Conservation (phyloP, 2,329 filamentous ascomycete genomes). For the Aureobasidium sp. region DNA sequence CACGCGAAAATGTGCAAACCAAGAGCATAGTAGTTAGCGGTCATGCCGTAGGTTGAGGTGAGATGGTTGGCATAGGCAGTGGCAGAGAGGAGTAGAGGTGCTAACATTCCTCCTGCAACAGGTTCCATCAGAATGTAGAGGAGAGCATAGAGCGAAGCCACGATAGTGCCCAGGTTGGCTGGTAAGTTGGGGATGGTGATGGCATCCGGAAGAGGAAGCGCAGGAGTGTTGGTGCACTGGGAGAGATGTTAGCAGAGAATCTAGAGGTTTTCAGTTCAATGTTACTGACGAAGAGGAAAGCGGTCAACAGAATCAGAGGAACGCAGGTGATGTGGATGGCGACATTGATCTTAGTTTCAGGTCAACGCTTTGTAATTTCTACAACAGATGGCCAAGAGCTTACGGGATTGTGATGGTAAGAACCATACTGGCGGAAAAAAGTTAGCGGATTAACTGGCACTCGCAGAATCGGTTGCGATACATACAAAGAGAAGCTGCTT, state of each 20-base stretch:
- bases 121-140: constrained; percentile 92
- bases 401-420: constrained; percentile 70
- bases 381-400: not conserved
- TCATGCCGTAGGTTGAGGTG: constrained; percentile 52
- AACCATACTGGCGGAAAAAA: constrained; percentile 57
- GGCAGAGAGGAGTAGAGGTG: constrained; percentile 65
- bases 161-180: constrained; percentile 50
- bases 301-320: constrained; percentile 63
- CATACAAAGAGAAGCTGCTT: constrained; percentile 75
- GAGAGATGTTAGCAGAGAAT: not conserved
- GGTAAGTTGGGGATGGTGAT: constrained; percentile 50
- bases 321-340: constrained; percentile 74
- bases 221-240: constrained; percentile 49
- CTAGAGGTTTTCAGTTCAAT: constrained; percentile 1
- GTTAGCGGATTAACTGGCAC: constrained; percentile 6
- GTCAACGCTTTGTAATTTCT: not conserved
- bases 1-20: constrained; percentile 66
- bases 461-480: constrained; percentile 16
- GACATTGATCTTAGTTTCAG: constrained; percentile 55
- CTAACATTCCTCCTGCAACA: constrained; percentile 72
- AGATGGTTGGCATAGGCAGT: constrained; percentile 71
- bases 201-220: constrained; percentile 46
- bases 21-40: constrained; percentile 57
- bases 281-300: constrained; percentile 58
- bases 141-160: constrained; percentile 56